Evolutionary conservation across 208 protist species (phyloP).

Genomic region (Naegleria lovaniensis): DNA sequence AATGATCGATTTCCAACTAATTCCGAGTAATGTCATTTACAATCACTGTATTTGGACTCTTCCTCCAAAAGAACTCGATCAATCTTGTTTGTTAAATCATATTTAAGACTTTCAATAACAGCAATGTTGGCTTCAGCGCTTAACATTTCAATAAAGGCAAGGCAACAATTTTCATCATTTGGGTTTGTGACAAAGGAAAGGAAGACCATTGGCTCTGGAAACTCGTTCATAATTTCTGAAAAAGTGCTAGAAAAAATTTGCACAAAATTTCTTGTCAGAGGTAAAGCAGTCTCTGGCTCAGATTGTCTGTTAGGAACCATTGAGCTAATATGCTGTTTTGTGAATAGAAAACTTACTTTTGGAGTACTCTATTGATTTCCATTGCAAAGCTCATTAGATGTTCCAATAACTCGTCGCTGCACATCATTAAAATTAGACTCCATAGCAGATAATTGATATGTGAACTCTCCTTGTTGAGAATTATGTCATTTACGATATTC

Average conservation of each 20-base stretch:
- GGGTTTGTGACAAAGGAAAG: not conserved
- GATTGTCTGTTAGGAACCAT: not conserved
- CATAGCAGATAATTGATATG: not conserved
- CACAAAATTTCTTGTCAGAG: not conserved
- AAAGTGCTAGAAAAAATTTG: not conserved
- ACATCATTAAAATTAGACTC: not conserved
- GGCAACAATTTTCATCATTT: not conserved
- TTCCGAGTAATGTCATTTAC: not conserved
- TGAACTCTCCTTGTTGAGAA: not conserved
- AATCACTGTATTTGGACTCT: not conserved
- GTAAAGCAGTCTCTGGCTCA: not conserved
- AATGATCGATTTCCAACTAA: not conserved
- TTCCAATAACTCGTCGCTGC: not conserved
- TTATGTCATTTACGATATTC: not conserved
- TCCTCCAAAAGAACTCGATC: too few relatives aligned
- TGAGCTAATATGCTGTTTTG: not conserved
- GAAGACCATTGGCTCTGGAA: not conserved
- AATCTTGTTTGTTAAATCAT: not conserved
- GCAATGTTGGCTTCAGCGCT: not conserved
- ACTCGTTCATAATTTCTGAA: not conserved
- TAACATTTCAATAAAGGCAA: not conserved
- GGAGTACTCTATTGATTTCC: not conserved
- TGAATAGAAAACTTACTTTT: not conserved
- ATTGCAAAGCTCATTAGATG: not conserved
- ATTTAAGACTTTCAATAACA: not conserved